These are phyloP conservation scores for Misopates orontium DNA, from an alignment of 257 asterid genomes.

Conservation along the genomic window DNA sequence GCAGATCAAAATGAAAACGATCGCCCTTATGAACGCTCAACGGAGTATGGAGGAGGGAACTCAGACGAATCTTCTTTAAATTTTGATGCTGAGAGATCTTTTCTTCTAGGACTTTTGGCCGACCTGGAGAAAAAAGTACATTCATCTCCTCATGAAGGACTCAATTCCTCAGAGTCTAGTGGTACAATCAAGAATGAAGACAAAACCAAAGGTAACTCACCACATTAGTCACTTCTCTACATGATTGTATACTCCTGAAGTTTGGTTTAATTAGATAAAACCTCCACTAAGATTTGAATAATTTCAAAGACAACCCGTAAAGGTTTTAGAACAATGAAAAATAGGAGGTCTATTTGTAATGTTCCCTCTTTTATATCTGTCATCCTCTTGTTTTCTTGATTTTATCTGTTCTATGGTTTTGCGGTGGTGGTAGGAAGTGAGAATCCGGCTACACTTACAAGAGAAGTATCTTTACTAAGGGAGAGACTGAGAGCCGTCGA, in stretches of 20 bases:
- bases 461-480: slow-evolving; percentile 60
- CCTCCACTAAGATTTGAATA: no score
- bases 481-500: slow-evolving; percentile 76
- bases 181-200: slow-evolving; percentile 29
- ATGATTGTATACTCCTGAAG: no score
- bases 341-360: no score
- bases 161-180: slow-evolving; percentile 22
- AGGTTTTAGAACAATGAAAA: no score
- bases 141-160: slow-evolving; percentile 31
- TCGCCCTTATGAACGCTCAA: slow-evolving; percentile 20
- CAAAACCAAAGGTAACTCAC: slow-evolving; percentile 38
- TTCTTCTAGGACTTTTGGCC: slow-evolving; percentile 51
- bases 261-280: no score
- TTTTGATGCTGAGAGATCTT: slow-evolving; percentile 57
- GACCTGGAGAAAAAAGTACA: slow-evolving; percentile 50
- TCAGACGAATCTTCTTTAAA: slow-evolving; percentile 49
- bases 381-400: neutral
- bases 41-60: slow-evolving; percentile 34
- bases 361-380: neutral
- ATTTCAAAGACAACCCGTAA: no score
- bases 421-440: slow-evolving; percentile 34
- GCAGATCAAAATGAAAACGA: slow-evolving; percentile 35
- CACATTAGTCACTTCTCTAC: no score
- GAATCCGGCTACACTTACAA: slow-evolving; percentile 41
- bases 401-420: neutral